Evolutionary conservation across 441 rosid species (phyloP), one percentile per base, ranked within the genome.

Genomic region (Adansonia grandidieri): DNA sequence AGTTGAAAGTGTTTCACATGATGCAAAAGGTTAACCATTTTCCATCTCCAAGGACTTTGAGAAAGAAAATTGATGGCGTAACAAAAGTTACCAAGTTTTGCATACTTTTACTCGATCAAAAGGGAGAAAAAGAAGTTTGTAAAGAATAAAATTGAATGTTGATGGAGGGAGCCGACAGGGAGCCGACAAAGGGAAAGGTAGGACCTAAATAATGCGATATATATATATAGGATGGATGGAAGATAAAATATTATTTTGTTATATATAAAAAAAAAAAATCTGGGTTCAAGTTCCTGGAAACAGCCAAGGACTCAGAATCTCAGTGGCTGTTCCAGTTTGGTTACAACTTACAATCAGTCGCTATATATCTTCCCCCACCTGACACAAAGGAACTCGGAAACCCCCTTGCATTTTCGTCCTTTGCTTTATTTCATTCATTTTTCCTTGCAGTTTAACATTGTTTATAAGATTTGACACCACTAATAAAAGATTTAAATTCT

Each of bases 111-210:
- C 20, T 9, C 47, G 7, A 45, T 44, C 14, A 44, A 45, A 45
- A 8, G 37, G 37, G 37, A 32, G 37, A 32, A 11, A 19, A 80
- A 65, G 58, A 63, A 42, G 20, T 75, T 14, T n/a, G 44, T 10
- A 10, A 42, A 78, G 80, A 79, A 80, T 67, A 63, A 75, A 75
- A 76, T 71, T 76, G 79, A 78, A 75, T 56, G 77, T 53, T 37
- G 54, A n/a, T 10, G 72, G 80, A 57, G 65, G 81, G 74, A 81
- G 87, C 77, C 87, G 93, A 91, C 91, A 89, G 77, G 5, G 87
- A 88, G 79, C 71, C 93, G 93, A 90, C 96, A 90, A 88, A 85
- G 84, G 84, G 69, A 71, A 77, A 37, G 11, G 61, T 67, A 80
- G 89, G 32, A 80, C 89, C 88, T 22, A 85, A 61, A 68, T 77